Evolutionary conservation across 73 alveolate species (phyloP).

Genomic region (Tetrahymena thermophila): DNA sequence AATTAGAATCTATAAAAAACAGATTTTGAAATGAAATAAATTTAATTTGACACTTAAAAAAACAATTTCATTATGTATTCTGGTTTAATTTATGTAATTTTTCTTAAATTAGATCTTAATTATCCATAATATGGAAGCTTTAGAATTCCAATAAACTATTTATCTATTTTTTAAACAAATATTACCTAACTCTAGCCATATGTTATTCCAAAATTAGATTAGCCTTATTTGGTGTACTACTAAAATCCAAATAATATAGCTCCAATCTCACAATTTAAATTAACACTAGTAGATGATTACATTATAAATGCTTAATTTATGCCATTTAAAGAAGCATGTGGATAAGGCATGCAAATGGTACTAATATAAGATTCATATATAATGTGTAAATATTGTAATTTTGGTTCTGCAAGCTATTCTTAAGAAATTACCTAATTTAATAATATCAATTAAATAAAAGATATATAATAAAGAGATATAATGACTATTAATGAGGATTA

Average conservation of each 20-base stretch:
- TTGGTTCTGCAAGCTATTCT: neutral
- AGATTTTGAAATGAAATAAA: neutral
- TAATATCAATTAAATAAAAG: neutral
- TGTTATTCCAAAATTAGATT: neutral
- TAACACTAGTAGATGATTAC: neutral
- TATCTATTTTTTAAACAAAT: neutral
- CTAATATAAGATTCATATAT: neutral
- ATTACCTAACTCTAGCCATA: neutral
- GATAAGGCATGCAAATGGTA: neutral
- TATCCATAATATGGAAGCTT: neutral
- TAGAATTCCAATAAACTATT: neutral
- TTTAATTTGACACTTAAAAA: neutral
- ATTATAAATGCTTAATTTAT: neutral
- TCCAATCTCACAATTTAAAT: neutral
- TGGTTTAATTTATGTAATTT: neutral
- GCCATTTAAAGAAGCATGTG: neutral
- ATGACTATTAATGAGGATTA: neutral
- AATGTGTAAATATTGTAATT: neutral
- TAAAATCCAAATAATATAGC: neutral
- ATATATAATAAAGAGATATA: neutral
- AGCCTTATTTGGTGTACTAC: neutral
- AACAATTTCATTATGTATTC: neutral
- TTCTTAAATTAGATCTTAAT: neutral
- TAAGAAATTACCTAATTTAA: neutral
- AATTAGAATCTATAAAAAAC: neutral